A percentile compares a stretch with the other conserved stretches of the same genome.
Evolutionary conservation across 768 basidiomycete genomes (phyloP).

Genomic region (Krasilnikovozyma curviuscula): DNA sequence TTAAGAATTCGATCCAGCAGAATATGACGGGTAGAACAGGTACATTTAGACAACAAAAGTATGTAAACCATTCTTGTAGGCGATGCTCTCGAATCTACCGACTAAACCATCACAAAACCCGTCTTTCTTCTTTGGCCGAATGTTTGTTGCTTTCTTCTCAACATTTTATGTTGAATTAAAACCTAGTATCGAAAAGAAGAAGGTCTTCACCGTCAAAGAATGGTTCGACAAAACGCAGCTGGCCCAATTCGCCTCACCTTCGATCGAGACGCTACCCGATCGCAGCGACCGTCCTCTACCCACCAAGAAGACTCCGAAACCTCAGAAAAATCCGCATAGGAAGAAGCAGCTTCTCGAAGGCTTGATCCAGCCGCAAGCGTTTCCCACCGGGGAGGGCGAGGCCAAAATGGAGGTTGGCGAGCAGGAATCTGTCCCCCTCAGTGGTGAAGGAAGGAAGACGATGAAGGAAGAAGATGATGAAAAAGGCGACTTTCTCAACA

Average conservation of each 20-base stretch:
- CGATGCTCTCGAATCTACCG: no score
- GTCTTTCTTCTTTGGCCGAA: neutral
- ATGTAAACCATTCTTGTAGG: no score
- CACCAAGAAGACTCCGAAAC: no score
- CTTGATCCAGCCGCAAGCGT: neutral
- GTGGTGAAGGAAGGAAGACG: no score
- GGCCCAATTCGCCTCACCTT: neutral
- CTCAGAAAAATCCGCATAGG: neutral
- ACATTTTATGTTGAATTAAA: conserved; percentile 24
- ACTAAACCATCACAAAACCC: no score
- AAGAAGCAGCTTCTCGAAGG: neutral
- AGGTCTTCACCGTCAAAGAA: conserved; percentile 21
- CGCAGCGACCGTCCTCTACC: conserved; percentile 7
- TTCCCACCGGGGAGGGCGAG: neutral
- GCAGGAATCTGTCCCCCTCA: no score
- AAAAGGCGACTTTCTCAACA: no score
- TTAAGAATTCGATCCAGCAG: conserved; percentile 82
- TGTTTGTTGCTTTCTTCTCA: neutral
- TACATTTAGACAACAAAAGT: conserved; percentile 69
- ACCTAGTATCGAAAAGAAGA: conserved; percentile 16
- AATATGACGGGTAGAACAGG: conserved; percentile 70
- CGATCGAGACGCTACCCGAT: neutral
- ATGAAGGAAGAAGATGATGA: no score
- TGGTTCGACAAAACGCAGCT: conserved; percentile 24
- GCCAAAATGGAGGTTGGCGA: neutral